Base-by-base conservation (phyloP, 306 rosid genomes). In the Oemleria cerasiformis region DNA sequence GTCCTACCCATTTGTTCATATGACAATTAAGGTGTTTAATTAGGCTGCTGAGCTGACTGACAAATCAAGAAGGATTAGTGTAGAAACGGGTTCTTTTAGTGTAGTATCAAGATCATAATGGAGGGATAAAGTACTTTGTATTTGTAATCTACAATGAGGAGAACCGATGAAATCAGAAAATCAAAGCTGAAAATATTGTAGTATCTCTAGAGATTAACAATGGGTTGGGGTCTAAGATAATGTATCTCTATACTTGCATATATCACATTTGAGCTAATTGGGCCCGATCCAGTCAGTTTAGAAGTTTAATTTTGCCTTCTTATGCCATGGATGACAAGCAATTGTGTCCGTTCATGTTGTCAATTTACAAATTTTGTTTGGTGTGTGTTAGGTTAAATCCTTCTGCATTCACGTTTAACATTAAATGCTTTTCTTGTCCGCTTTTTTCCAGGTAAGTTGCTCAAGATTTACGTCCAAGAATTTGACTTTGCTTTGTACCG, bases 381-480 rank as follows among this genome's bases (percentile, higher is more conserved):
- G 23, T n/a, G 56, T n/a, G 3, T n/a, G 23, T 38, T 14, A 4
- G 13, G 36, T 19, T 51, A 9, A 39, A n/a, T 11, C 19, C 8
- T 9, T 19, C 53, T 8, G 1, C 39, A 53, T 51, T 68, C 50
- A 13, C 47, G 34, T n/a, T 3, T 36, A 49, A 40, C n/a, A 49
- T 34, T 20, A 73, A 56, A 54, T 55, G 51, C 47, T 63, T 36
- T 63, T 67, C 17, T 57, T 30, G 61, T 65, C 80, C 49, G n/a
- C 67, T 47, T 6, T 19, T 81, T 81, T 57, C 19, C 77, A 86
- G 85, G 84, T 72, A 61, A 49, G 30, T 71, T 54, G 65, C 71
- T 71, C 40, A 43, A 41, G 61, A 58, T 63, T 62, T 57, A 59
- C 57, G 63, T 47, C 50, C 34, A 15, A 43, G 10, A 54, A 21